Base-by-base conservation (phyloP, 2,329 filamentous ascomycete species). In the Ceratocystis alfenasii region DNA sequence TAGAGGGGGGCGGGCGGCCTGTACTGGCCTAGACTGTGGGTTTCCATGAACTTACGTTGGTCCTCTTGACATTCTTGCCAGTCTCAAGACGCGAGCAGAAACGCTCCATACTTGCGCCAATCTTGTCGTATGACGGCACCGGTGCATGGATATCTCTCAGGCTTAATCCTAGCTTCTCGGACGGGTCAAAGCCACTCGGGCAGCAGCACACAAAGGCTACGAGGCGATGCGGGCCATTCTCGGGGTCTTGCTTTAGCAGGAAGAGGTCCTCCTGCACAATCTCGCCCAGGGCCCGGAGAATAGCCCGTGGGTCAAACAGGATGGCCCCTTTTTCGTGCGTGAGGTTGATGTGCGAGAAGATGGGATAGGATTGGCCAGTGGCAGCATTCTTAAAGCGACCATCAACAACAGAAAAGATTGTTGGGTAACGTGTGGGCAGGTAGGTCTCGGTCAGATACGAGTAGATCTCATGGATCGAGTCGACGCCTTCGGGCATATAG, bases 251-350 rank as follows among this genome's bases (percentile, higher is more conserved):
- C 22, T 74, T 73, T 5, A 83, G 72, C 1, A 83, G 71, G 63
- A 84, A 81, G 22, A 84, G 69, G 68, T 84, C 81, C 64, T 83
- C 81, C 66, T 83, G 81, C 1, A 83, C 75, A 0, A 77, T 81
- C 70, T 80, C 76, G n/a, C 75, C 79, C 0, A 83, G 71, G 5
- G 74, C 71, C 17, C 74, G 70, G 17, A 82, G 73, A 3, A 76
- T 75, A 0, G 72, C 72, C 1, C 72, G 65, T 0, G 73, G 68
- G 30, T 77, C 66, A 36, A 55, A 63, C 15, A 65, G 62, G 46
- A 67, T 65, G 17, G 50, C 25, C 15, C 62, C 66, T 33, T 57
- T 64, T 57, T 67, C 55, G 30, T 62, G 44, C 44, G 53, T 48
- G 30, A 62, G 28, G 22, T 67, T 65, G 1, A 12, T 5, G 17